These are phyloP conservation scores for Fusarium aywerte DNA, from an alignment of 2,329 filamentous ascomycete species.

Conservation along the genomic window DNA sequence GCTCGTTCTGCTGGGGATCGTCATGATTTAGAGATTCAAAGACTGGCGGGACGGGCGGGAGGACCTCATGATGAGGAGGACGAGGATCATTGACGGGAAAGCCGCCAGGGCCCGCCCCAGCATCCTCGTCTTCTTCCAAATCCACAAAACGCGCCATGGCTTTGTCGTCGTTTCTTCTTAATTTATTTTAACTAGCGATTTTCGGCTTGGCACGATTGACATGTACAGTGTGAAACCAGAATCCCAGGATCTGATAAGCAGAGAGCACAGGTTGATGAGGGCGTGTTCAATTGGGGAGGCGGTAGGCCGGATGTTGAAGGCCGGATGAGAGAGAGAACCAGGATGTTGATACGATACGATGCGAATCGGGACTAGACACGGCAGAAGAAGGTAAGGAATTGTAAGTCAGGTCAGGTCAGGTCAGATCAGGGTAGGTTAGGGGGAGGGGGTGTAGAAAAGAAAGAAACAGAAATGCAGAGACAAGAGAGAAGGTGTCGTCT, in stretches of 20 bases:
- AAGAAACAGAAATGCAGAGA: neutral
- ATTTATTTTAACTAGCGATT: conserved; percentile 12
- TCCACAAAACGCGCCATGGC: conserved; percentile 49
- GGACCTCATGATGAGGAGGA: conserved; percentile 41
- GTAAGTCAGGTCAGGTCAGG: neutral
- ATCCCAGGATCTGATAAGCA: conserved; percentile 48
- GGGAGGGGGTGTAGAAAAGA: neutral
- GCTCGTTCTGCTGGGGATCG: conserved; percentile 33
- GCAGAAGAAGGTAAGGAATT: conserved; percentile 11
- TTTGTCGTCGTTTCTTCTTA: conserved; percentile 13
- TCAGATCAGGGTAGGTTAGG: no score
- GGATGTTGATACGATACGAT: conserved; percentile 11
- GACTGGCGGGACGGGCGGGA: conserved; percentile 40
- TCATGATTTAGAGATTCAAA: conserved; percentile 41
- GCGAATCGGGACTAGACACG: conserved; percentile 31
- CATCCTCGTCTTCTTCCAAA: conserved; percentile 45
- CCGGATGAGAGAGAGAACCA: conserved; percentile 28
- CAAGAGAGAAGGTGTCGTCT: conserved; percentile 23
- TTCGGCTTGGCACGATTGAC: conserved; percentile 22
- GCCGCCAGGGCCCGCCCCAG: conserved; percentile 32
- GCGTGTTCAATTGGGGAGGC: conserved; percentile 16
- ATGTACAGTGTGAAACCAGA: conserved; percentile 30
- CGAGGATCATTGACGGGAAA: conserved; percentile 30
- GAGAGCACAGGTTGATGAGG: conserved; percentile 20
- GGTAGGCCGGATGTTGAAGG: conserved; percentile 40